Base-by-base conservation (phyloP, 257 asterid species). In the Forsythia suspensa region DNA sequence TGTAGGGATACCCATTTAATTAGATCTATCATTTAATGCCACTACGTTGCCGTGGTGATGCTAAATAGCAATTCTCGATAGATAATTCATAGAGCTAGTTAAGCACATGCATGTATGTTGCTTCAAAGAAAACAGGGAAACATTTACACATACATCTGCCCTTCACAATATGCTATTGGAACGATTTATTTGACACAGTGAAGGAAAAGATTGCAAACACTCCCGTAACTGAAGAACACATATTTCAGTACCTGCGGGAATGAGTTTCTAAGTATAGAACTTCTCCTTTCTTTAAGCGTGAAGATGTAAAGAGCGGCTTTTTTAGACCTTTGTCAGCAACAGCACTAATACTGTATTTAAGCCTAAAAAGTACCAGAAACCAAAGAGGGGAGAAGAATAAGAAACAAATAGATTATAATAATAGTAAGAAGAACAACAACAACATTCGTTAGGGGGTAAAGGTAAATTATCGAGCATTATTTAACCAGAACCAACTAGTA, bases 241-340 rank as follows among this genome's bases (percentile, higher is more conserved):
- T 29, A 21, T 37, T 57, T 44, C 6, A 48, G 65, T 77, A 95
- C 98, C 99, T 91, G 87, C 86, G 80, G 76, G 88, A 82, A 84
- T 86, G 96, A 42, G 98, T 91, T 88, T 96, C 99, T 42, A 94
- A 89, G 75, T 91, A 94, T 36, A 96, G 88, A 80, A 94, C 99
- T 85, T 96, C 98, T 24, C 99, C 99, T 87, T 87, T 90, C 88
- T 94, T 94, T 86, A 96, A 81, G 83, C 99, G 99, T 42, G 99
- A 92, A 38, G 97, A 92, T 70, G 99, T 94, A 73, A 91, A 96
- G 66, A 87, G 90, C 20, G 96, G 85, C 84, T 82, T 92, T 83
- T 91, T 91, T 20, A 91, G 85, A 71, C 99, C 99, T 80, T 92
- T 96, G 88, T 96, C 99, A 42, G 99, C 98, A 84, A 96, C 97